phyloP scores from a whole-genome alignment of 306 rosid species.

The Inga laurina region DNA sequence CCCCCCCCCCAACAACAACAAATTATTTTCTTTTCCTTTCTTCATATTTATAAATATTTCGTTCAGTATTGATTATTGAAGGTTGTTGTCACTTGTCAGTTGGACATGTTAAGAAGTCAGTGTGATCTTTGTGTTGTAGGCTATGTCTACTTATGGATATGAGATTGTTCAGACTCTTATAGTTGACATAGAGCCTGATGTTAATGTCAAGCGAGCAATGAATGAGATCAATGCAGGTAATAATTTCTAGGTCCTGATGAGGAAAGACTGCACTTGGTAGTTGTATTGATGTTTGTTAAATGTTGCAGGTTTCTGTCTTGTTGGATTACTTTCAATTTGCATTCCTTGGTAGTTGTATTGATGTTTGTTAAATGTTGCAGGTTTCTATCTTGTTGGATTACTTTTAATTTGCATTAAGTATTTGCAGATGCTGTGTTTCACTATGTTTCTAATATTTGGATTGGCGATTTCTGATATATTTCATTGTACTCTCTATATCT shows the following conservation, averaged over 20 bases:
- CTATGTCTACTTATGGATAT: constrained; percentile 64
- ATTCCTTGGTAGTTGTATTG: neutral
- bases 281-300: neutral
- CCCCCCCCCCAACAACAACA: neutral
- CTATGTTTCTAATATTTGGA: neutral
- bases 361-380: neutral
- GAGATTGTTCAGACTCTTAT: constrained; percentile 77
- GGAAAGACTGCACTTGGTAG: constrained; percentile 2
- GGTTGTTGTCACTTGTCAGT: constrained; percentile 2
- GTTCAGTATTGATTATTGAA: neutral
- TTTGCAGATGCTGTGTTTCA: neutral
- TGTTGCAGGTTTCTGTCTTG: neutral
- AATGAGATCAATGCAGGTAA: constrained; percentile 80
- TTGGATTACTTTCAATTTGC: constrained; percentile 5
- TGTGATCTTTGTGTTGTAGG: constrained; percentile 42
- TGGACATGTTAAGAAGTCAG: neutral
- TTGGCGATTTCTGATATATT: neutral
- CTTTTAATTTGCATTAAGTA: constrained; percentile 8
- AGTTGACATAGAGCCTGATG: constrained; percentile 64
- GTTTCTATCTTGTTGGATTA: neutral
- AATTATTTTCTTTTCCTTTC: constrained; percentile 11
- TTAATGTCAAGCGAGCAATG: constrained; percentile 68
- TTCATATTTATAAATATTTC: neutral
- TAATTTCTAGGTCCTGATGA: neutral
- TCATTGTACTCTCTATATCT: neutral